Evolutionary conservation across 192 early-diverging fungal species (phyloP).

Genomic region (Coemansia guatemalensis): DNA sequence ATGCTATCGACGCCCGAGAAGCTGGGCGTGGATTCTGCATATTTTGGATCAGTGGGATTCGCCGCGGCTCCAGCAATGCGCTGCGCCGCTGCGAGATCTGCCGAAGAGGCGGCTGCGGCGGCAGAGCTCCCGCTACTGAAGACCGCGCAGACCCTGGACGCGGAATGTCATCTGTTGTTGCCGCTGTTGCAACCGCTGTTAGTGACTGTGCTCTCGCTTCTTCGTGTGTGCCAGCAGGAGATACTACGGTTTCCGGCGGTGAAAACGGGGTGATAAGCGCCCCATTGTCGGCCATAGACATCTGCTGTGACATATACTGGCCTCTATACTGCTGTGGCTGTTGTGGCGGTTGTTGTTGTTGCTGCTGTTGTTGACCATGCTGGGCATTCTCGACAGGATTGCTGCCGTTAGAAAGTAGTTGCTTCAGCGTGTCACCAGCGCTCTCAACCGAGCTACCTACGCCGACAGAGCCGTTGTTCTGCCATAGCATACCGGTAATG

Average conservation of each 20-base stretch:
- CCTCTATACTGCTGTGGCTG: constrained; percentile 16
- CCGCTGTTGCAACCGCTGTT: constrained; percentile 1
- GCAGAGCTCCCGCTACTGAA: background rate
- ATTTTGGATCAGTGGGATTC: constrained; percentile 37
- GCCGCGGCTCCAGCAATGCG: constrained; percentile 19
- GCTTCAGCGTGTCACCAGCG: constrained; percentile 43
- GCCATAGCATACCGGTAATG: constrained; percentile 38
- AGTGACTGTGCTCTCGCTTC: background rate
- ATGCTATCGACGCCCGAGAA: constrained; percentile 33
- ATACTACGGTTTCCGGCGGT: constrained; percentile 32
- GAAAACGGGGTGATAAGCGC: constrained; percentile 26
- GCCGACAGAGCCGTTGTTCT: constrained; percentile 8
- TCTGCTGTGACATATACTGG: background rate
- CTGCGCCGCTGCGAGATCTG: constrained; percentile 18
- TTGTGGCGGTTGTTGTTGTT: constrained; percentile 10
- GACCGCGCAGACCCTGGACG: constrained; percentile 8
- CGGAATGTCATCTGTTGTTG: background rate
- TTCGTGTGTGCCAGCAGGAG: constrained; percentile 16
- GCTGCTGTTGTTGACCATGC: background rate
- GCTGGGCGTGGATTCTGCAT: constrained; percentile 26
- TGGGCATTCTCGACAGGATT: constrained; percentile 19
- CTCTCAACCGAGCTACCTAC: constrained; percentile 20
- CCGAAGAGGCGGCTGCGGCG: background rate
- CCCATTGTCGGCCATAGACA: constrained; percentile 4
- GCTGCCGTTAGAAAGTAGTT: constrained; percentile 42